Evolutionary conservation across 257 asterid species (phyloP).

Genomic region (Solanum etuberosum): DNA sequence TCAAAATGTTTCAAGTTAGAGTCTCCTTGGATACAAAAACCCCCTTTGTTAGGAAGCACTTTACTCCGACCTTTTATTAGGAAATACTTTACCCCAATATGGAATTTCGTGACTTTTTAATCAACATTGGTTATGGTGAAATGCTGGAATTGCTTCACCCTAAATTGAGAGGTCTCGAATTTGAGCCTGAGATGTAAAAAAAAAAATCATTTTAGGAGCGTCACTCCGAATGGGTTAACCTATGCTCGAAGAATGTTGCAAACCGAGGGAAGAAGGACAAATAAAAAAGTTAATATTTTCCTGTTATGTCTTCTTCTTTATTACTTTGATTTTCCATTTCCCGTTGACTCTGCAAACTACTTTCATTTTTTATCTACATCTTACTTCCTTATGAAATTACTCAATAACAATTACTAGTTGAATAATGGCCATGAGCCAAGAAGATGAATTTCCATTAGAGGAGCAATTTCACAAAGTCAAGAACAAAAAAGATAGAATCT

Average conservation of each 20-base stretch:
- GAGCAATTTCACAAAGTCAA: slow-evolving; percentile 10
- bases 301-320: neutral
- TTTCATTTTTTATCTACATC: neutral
- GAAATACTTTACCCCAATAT: too few species aligned
- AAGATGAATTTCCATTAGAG: slow-evolving; percentile 16
- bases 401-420: neutral
- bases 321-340: neutral
- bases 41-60: too few species aligned
- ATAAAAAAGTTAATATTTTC: neutral
- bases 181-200: too few species aligned
- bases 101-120: too few species aligned
- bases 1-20: fast-evolving
- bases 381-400: neutral
- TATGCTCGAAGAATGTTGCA: neutral
- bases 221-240: fast-evolving
- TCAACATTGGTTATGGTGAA: too few species aligned
- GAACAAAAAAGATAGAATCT: slow-evolving; percentile 2
- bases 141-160: fast-evolving
- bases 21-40: fast-evolving
- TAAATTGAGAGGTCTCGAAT: too few species aligned
- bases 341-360: neutral
- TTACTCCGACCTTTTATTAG: too few species aligned
- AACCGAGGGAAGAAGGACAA: neutral
- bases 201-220: too few species aligned
- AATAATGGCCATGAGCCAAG: slow-evolving; percentile 21